Percentiles rank a stretch among this genome's conserved stretches.
phyloP scores from a whole-genome alignment of 129 eudicot species.

The Tagetes erecta region DNA sequence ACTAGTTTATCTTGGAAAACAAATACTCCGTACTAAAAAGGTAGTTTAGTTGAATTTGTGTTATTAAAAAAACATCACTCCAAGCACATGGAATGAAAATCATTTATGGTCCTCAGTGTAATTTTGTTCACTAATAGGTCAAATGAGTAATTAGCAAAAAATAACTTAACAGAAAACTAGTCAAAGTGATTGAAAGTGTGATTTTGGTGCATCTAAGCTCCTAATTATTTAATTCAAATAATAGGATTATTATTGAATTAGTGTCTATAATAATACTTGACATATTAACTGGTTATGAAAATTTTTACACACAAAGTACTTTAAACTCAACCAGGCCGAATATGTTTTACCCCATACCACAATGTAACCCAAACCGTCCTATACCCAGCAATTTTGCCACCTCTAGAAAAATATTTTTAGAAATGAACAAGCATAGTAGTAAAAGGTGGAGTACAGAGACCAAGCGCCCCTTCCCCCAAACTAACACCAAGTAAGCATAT shows the following conservation, averaged over 20 bases:
- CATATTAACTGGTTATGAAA: not conserved
- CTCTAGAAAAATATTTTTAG: too few species aligned
- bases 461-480: not conserved
- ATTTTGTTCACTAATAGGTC: not conserved
- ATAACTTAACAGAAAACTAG: not conserved
- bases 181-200: not conserved
- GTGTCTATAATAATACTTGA: not conserved
- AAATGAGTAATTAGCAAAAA: too few species aligned
- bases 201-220: not conserved
- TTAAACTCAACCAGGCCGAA: not conserved
- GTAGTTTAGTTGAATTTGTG: too few species aligned
- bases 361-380: too few species aligned
- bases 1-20: too few species aligned
- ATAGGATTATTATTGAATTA: not conserved
- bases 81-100: too few species aligned
- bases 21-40: too few species aligned
- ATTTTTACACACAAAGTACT: not conserved
- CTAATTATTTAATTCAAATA: not conserved
- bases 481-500: constrained; percentile 12
- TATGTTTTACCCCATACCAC: not conserved
- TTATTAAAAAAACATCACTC: too few species aligned
- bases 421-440: too few species aligned
- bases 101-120: not conserved
- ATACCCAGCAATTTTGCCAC: too few species aligned
- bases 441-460: too few species aligned